phyloP scores from a whole-genome alignment of 345 rosid species.

The Tarenaya hassleriana region DNA sequence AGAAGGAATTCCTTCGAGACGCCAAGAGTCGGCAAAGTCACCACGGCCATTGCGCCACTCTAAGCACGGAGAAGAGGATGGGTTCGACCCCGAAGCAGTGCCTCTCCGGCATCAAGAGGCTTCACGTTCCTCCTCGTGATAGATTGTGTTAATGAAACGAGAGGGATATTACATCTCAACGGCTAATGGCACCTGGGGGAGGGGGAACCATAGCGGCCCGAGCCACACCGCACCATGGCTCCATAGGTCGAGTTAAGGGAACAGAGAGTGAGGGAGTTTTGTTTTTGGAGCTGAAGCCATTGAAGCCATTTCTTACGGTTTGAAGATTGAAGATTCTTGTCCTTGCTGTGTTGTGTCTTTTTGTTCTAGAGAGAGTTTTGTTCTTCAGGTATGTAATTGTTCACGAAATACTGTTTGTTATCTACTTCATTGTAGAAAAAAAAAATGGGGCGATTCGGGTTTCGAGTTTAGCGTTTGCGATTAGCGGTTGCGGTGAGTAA shows the following conservation, averaged over 20 bases:
- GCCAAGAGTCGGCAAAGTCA: conserved; percentile 32
- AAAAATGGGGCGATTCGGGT: no score
- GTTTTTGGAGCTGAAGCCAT: background rate
- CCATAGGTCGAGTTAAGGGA: conserved; percentile 15
- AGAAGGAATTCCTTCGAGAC: conserved; percentile 36
- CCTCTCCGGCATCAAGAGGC: conserved; percentile 36
- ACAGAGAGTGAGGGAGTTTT: background rate
- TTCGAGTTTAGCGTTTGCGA: no score
- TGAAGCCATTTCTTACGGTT: no score
- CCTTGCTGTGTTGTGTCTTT: background rate
- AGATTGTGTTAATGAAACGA: no score
- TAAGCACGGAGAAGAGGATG: conserved; percentile 37
- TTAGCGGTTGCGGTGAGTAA: no score
- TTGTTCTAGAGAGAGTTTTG: background rate
- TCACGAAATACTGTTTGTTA: background rate
- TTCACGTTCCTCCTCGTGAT: background rate
- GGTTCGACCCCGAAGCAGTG: conserved; percentile 38
- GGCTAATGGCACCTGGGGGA: no score
- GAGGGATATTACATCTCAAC: conserved; percentile 12
- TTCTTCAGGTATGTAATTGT: background rate
- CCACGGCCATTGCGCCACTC: conserved; percentile 29
- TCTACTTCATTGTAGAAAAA: no score
- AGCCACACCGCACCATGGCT: conserved; percentile 9
- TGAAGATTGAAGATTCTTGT: background rate
- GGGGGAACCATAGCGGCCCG: conserved; percentile 17